A percentile compares a stretch with the other conserved stretches of the same genome.
phyloP scores from a whole-genome alignment of 805 yeast species.

The Pichia nakasei region DNA sequence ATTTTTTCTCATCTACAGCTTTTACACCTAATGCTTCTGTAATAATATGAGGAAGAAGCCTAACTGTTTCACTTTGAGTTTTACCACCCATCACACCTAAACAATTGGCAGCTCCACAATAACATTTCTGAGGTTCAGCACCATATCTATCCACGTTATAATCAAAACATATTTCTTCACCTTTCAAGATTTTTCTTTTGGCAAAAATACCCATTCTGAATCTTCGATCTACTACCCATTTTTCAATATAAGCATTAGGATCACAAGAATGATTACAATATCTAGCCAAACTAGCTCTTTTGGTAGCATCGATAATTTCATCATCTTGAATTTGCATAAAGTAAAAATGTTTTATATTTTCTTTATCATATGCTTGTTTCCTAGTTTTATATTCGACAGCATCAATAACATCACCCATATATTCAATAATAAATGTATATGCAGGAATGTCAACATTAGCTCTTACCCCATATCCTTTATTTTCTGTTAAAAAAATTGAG shows the following conservation, averaged over 20 bases:
- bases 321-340: conserved; percentile 93
- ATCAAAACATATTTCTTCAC: conserved; percentile 89
- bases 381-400: conserved; percentile 66
- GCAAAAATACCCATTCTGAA: conserved; percentile 93
- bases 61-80: conserved; percentile 89
- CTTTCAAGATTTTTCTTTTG: conserved; percentile 55
- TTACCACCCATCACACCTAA: conserved; percentile 93
- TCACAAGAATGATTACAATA: conserved; percentile 93
- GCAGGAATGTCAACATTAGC: conserved; percentile 51
- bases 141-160: conserved; percentile 96
- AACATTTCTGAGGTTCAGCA: conserved; percentile 87
- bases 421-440: conserved; percentile 78
- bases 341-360: conserved; percentile 72
- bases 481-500: conserved; percentile 74
- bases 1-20: conserved; percentile 56
- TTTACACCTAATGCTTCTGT: conserved; percentile 82
- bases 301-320: conserved; percentile 91
- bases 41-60: conserved; percentile 70
- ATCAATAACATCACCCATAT: conserved; percentile 88
- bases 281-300: conserved; percentile 79
- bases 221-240: conserved; percentile 92
- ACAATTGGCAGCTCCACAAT: conserved; percentile 90
- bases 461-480: conserved; percentile 85
- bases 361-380: conserved; percentile 63
- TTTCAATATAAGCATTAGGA: conserved; percentile 92